A percentile compares a stretch with the other conserved stretches of the same genome.
Conservation (phyloP, 2,329 filamentous ascomycete genomes). For the Conoideocrella luteorostrata region DNA sequence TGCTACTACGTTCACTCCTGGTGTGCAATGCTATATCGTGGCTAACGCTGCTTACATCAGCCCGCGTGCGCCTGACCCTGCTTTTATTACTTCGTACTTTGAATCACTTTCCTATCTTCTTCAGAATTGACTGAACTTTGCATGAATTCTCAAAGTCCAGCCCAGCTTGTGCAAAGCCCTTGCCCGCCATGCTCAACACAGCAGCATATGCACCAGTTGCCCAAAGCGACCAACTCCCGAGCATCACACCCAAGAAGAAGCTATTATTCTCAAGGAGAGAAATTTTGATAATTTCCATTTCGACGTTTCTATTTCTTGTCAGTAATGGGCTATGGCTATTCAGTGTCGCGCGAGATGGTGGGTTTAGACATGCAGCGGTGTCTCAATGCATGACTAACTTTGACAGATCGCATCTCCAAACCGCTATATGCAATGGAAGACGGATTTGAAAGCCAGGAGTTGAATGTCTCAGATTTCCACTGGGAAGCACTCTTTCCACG, state of each 20-base stretch:
- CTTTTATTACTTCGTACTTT: background rate
- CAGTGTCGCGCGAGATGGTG: background rate
- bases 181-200: background rate
- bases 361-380: background rate
- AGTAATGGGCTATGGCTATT: background rate
- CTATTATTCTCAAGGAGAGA: background rate
- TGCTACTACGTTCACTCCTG: too few species aligned
- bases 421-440: background rate
- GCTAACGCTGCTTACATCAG: too few species aligned
- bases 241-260: background rate
- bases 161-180: background rate
- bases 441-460: background rate
- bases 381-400: background rate
- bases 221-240: background rate
- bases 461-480: background rate
- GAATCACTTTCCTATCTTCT: background rate
- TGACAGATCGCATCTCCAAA: background rate
- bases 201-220: background rate
- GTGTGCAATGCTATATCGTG: too few species aligned
- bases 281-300: background rate
- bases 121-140: too few species aligned
- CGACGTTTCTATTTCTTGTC: background rate
- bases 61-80: too few species aligned
- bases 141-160: background rate
- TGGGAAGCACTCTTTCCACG: background rate